phyloP scores from a whole-genome alignment of 805 yeast species.

The Hanseniaspora guilliermondii region DNA sequence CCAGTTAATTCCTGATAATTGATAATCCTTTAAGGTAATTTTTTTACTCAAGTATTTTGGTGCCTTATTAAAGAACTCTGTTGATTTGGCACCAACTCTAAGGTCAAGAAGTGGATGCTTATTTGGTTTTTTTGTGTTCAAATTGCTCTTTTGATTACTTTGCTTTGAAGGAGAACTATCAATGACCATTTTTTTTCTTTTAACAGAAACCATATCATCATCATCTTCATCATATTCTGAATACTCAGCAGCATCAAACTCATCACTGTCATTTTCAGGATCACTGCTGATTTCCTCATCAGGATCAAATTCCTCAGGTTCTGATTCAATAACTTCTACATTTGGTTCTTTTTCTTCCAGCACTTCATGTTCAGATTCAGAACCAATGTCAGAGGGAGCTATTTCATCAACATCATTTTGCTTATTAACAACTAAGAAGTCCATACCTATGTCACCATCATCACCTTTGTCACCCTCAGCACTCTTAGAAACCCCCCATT shows the following conservation, averaged over 20 bases:
- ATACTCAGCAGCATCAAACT: conserved; percentile 22
- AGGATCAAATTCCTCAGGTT: conserved; percentile 2
- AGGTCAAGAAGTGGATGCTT: conserved; percentile 11
- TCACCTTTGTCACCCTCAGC: conserved; percentile 48
- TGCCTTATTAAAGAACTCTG: conserved; percentile 49
- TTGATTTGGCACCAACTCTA: conserved; percentile 3
- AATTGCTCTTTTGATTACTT: background rate
- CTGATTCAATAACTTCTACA: background rate
- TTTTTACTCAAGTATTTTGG: conserved; percentile 57
- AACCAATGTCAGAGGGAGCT: background rate
- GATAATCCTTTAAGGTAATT: conserved; percentile 70
- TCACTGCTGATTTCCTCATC: conserved; percentile 22
- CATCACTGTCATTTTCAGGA: conserved; percentile 19
- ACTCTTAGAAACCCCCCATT: conserved; percentile 67
- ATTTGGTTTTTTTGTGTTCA: conserved; percentile 13
- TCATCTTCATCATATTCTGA: conserved; percentile 24
- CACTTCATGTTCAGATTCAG: conserved; percentile 19
- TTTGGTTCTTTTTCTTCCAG: background rate
- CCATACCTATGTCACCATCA: conserved; percentile 22
- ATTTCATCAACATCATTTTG: conserved; percentile 12
- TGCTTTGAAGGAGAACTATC: conserved; percentile 15
- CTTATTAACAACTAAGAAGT: conserved; percentile 23
- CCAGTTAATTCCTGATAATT: conserved; percentile 97
- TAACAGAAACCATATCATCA: conserved; percentile 23
- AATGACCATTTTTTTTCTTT: conserved; percentile 19